Evolutionary conservation across 2,329 filamentous ascomycete species (phyloP), one percentile per base, ranked within the genome.

Genomic region (Lasiodiplodia hormozganensis): DNA sequence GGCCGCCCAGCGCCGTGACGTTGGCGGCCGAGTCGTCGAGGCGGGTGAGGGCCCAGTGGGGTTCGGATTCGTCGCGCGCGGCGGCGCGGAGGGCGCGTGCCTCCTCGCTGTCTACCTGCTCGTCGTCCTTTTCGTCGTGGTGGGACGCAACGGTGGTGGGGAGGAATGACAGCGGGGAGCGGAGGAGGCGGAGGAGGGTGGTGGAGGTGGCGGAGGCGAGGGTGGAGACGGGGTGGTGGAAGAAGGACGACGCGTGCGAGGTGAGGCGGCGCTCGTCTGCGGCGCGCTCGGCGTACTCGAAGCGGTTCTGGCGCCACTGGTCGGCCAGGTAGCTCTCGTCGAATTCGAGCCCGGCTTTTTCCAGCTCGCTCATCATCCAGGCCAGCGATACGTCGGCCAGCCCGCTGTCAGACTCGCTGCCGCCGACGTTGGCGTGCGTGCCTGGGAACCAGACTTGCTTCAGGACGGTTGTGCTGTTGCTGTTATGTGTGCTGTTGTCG

Each of bases 351-450:
- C 84, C 83, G 1, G 80, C 79, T 65, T 81, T 77, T 28, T 47
- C 57, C 54, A 86, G 74, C 68, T 87, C 84, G 62, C 82, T 80
- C 73, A 87, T 85, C 85, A 88, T 87, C 85, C 85, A 88, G 4
- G 85, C 85, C 1, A 87, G 75, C 5, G 82, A 81, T 34, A 87
- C 85, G 51, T 86, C 84, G 12, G 83, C 81, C 40, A 85, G 78
- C 38, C 85, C 80, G 70, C 76, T 80, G 70, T 85, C 83, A 53
- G 79, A 78, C 69, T 84, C 84, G 4, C 82, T 81, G 2, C 81
- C 81, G 52, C 84, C 84, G 36, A 85, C 75, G 70, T 85, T 85
- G 25, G 79, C 78, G 73, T 86, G 83, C 10, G 80, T 78, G 53
- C 83, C 83, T 2, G 82, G 82, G 71, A 84, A 84, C 82, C 81